Base-by-base conservation (phyloP, 345 rosid species). In the Raphanus sativus region DNA sequence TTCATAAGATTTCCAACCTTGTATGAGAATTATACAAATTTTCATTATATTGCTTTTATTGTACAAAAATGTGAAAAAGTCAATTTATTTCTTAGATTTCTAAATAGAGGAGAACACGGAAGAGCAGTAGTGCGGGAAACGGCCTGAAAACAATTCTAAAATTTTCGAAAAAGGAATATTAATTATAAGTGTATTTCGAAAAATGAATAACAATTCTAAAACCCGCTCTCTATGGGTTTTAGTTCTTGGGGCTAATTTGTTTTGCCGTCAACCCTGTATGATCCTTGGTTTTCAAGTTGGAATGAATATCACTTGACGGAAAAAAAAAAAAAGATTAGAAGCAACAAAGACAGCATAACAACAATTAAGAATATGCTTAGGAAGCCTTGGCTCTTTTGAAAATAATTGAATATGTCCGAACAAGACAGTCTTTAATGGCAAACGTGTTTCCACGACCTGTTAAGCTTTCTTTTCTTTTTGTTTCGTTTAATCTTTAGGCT, bases 51-150 rank as follows among this genome's bases (percentile, higher is more conserved):
- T 13, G 5, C 7, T 2, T 10, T 36, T 55, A 10, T 36, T 48
- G 58, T 45, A 15, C 10, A 40, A 4, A 62, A 54, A 4, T 10
- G 4, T 50, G 17, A 50, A 50, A 40, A 40, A 40, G 48, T 40
- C 55, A 50, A 50, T n/a, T n/a, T 50, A 1, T 50, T 61, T 25
- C 25, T 9, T 4, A 2, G 8, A 62, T 62, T 5, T 30, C 16
- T 17, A 63, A 9, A 66, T 6, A 66, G 56, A 62, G 30, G 17
- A 26, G 75, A 60, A 28, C 13, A 73, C 63, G 61, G 64, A 56
- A 77, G 81, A 42, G 38, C 66, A 69, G 30, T 58, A 56, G 50
- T 77, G 72, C 72, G 62, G 72, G 67, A 58, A 71, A 42, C 24
- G 42, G 28, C 54, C 60, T 30, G 55, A 30, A 62, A 63, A 63